A percentile compares a stretch with the other conserved stretches of the same genome.
Conservation (phyloP, 768 basidiomycete genomes). For the Phanerodontia chrysosporium region DNA sequence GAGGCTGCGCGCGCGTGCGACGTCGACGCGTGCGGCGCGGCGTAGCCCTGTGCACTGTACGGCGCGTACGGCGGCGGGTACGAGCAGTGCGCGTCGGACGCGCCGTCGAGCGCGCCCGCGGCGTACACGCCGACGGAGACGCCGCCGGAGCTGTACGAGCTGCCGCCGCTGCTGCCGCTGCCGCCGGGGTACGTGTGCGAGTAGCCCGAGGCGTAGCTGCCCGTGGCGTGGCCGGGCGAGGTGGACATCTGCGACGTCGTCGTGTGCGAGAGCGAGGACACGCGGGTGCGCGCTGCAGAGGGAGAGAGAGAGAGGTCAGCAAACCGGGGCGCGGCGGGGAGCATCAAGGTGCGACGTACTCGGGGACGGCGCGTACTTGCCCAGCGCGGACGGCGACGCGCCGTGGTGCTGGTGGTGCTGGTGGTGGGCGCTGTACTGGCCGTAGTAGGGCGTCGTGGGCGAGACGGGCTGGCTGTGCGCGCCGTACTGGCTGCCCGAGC, state of each 20-base stretch:
- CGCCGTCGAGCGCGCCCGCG: not conserved
- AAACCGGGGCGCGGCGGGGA: not conserved
- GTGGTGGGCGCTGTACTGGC: too few species aligned
- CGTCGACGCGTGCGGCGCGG: not conserved
- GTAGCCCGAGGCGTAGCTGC: not conserved
- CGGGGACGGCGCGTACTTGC: slow-evolving; percentile 1
- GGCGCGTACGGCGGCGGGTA: not conserved
- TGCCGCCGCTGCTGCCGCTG: too few species aligned
- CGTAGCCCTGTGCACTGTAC: not conserved
- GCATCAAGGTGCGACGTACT: not conserved
- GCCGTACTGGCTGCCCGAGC: not conserved
- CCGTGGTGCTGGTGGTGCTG: not conserved
- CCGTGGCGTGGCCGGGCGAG: not conserved
- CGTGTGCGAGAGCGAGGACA: not conserved
- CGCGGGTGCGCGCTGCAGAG: not conserved
- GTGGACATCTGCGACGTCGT: not conserved
- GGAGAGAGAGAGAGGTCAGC: not conserved
- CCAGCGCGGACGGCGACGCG: not conserved
- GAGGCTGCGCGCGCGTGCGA: not conserved
- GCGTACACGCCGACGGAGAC: too few species aligned
- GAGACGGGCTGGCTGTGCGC: not conserved
- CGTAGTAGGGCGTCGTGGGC: slow-evolving; percentile 7
- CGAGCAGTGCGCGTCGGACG: not conserved
- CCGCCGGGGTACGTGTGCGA: not conserved
- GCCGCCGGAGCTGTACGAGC: too few species aligned